Evolutionary conservation across 75 land plant species (phyloP).

Genomic region (Picea sitchensis): DNA sequence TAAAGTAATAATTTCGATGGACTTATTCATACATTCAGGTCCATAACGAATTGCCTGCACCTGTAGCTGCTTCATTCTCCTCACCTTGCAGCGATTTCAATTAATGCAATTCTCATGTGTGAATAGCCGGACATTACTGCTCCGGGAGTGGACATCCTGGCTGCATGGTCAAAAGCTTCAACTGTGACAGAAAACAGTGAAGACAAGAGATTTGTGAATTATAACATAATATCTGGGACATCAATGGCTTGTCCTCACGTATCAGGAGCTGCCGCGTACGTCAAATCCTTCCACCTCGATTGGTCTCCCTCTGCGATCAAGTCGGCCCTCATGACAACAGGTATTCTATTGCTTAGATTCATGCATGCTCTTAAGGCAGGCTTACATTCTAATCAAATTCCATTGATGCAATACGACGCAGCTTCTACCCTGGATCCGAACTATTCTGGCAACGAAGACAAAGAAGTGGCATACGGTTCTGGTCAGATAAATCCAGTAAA

Average conservation of each 20-base stretch:
- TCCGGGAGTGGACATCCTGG: conserved; percentile 17
- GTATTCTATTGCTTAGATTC: not conserved
- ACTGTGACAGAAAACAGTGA: conserved; percentile 13
- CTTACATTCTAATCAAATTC: not conserved
- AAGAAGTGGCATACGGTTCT: not conserved
- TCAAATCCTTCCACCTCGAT: conserved; percentile 29
- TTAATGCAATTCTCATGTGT: too few species aligned
- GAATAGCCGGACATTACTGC: too few species aligned
- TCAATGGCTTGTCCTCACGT: conserved; percentile 66
- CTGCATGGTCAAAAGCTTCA: conserved; percentile 28
- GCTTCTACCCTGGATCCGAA: not conserved
- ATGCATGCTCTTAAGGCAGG: not conserved
- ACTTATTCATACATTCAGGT: too few species aligned
- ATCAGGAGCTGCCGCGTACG: conserved; percentile 38
- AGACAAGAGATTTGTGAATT: conserved; percentile 16
- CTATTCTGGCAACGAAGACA: not conserved
- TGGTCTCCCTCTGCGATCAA: conserved; percentile 47
- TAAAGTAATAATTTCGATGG: too few species aligned
- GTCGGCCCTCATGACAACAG: conserved; percentile 55
- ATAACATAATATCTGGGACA: conserved; percentile 45
- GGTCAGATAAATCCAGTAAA: conserved; percentile 2
- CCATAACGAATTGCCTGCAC: too few species aligned
- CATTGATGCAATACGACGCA: not conserved
- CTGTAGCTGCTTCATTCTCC: too few species aligned
- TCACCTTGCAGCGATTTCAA: too few species aligned